phyloP scores from a whole-genome alignment of 2,329 filamentous ascomycete genomes.

The Colletotrichum cordylinicola region DNA sequence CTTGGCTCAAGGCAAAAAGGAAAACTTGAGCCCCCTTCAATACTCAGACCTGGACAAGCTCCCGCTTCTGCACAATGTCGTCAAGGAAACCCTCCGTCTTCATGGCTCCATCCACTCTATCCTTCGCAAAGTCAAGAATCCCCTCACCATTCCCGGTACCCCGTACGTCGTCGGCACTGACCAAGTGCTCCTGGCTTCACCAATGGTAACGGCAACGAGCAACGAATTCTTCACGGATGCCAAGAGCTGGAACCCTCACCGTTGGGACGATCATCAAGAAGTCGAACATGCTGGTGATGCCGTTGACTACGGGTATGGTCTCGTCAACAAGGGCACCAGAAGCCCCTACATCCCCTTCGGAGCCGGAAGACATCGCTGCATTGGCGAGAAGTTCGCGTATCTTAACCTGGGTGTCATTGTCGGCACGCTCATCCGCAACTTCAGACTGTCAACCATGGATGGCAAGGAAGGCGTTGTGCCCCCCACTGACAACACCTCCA shows the following conservation, averaged over 20 bases:
- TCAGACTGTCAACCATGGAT: slow-evolving; percentile 80
- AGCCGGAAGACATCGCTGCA: slow-evolving; percentile 90
- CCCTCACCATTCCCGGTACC: slow-evolving; percentile 83
- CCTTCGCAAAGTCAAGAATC: slow-evolving; percentile 87
- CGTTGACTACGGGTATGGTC: slow-evolving; percentile 91
- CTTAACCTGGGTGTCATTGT: slow-evolving; percentile 88
- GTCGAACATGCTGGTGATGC: slow-evolving; percentile 67
- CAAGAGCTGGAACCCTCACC: slow-evolving; percentile 84
- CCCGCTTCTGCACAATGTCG: slow-evolving; percentile 80
- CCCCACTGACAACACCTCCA: neutral
- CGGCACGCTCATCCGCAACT: slow-evolving; percentile 75
- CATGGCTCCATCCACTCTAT: slow-evolving; percentile 96
- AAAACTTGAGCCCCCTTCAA: slow-evolving; percentile 71
- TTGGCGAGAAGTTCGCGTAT: slow-evolving; percentile 96
- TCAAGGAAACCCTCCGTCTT: slow-evolving; percentile 91
- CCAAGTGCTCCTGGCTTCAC: slow-evolving; percentile 84
- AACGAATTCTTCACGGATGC: slow-evolving; percentile 82
- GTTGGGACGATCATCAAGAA: slow-evolving; percentile 70
- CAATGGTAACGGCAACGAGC: slow-evolving; percentile 79
- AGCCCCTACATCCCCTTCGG: slow-evolving; percentile 95
- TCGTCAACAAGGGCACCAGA: slow-evolving; percentile 87
- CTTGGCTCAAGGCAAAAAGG: slow-evolving; percentile 61
- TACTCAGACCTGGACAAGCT: slow-evolving; percentile 82
- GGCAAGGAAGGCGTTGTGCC: slow-evolving; percentile 44
- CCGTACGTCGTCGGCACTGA: slow-evolving; percentile 81